Percentiles rank a stretch among this genome's conserved stretches.
phyloP scores from a whole-genome alignment of 192 early-diverging fungal species.

The Radiomyces spectabilis region DNA sequence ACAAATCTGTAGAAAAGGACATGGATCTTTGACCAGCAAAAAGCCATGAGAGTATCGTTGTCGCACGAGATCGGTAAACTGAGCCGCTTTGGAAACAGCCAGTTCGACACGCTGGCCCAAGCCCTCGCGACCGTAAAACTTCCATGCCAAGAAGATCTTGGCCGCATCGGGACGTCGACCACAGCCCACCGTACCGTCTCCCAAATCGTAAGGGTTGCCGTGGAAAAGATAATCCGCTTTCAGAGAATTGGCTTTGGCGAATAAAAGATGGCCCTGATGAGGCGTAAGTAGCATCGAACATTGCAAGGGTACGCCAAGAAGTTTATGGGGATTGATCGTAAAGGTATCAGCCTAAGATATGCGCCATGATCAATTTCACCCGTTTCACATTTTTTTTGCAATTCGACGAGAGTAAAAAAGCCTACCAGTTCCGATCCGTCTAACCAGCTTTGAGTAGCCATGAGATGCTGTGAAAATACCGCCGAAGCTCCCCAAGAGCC shows the following conservation, averaged over 20 bases:
- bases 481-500: conserved; percentile 73
- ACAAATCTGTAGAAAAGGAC: conserved; percentile 49
- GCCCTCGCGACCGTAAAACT: conserved; percentile 59
- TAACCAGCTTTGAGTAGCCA: conserved; percentile 26
- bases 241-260: conserved; percentile 57
- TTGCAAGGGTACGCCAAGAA: conserved; percentile 71
- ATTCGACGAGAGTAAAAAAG: not conserved
- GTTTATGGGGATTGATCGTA: conserved; percentile 77
- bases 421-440: conserved; percentile 45
- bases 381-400: not conserved
- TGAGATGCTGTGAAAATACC: conserved; percentile 46
- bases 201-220: conserved; percentile 56
- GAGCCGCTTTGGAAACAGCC: conserved; percentile 44
- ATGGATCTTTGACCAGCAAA: conserved; percentile 34
- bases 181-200: conserved; percentile 73
- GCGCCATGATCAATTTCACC: not conserved
- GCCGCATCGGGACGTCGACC: conserved; percentile 71
- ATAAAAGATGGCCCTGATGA: conserved; percentile 24
- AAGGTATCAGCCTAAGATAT: conserved; percentile 51
- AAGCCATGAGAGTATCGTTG: conserved; percentile 22
- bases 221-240: conserved; percentile 67
- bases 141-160: conserved; percentile 77
- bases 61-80: conserved; percentile 32
- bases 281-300: conserved; percentile 66
- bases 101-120: conserved; percentile 47